Evolutionary conservation across 1,139 yeast genomes (phyloP).

Genomic region (Suzukiozyma palmioleophila): DNA sequence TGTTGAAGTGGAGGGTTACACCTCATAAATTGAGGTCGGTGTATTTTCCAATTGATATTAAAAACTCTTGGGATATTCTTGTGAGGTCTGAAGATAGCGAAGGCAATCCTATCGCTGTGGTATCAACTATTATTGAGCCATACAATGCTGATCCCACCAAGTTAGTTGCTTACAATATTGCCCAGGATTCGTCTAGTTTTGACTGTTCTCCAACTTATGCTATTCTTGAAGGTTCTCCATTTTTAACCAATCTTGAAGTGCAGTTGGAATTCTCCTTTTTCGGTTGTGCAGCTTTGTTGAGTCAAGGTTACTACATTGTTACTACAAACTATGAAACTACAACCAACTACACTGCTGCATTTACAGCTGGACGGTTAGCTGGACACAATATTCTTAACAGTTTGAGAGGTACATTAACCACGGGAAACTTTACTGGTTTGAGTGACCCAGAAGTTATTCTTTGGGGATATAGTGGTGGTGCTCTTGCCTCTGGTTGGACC

Average conservation of each 20-base stretch:
- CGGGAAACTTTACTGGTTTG: constrained; percentile 18
- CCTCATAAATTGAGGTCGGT: constrained; percentile 17
- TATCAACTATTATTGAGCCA: constrained; percentile 31
- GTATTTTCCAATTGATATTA: constrained; percentile 6
- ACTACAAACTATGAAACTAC: constrained; percentile 24
- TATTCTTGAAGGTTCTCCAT: constrained; percentile 10
- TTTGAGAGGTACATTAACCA: constrained; percentile 17
- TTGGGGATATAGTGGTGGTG: constrained; percentile 31
- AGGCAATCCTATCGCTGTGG: constrained; percentile 28
- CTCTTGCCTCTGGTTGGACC: constrained; percentile 27
- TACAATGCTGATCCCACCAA: constrained; percentile 19
- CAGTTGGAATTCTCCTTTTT: constrained; percentile 20
- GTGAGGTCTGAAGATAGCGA: constrained; percentile 27
- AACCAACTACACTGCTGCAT: constrained; percentile 12
- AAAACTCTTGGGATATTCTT: constrained; percentile 28
- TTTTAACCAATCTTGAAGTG: constrained; percentile 8
- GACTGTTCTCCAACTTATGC: constrained; percentile 15
- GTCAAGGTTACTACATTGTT: constrained; percentile 24
- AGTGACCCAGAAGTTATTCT: constrained; percentile 17
- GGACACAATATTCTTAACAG: constrained; percentile 22
- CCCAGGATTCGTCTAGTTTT: constrained; percentile 12
- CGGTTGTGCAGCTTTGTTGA: constrained; percentile 16
- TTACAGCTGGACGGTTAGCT: constrained; percentile 20
- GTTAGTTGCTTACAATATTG: constrained; percentile 17
- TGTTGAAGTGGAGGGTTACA: constrained; percentile 21